Evolutionary conservation across 1,284 basidiomycete species (phyloP).

Genomic region (Macrocystidia cucumis): DNA sequence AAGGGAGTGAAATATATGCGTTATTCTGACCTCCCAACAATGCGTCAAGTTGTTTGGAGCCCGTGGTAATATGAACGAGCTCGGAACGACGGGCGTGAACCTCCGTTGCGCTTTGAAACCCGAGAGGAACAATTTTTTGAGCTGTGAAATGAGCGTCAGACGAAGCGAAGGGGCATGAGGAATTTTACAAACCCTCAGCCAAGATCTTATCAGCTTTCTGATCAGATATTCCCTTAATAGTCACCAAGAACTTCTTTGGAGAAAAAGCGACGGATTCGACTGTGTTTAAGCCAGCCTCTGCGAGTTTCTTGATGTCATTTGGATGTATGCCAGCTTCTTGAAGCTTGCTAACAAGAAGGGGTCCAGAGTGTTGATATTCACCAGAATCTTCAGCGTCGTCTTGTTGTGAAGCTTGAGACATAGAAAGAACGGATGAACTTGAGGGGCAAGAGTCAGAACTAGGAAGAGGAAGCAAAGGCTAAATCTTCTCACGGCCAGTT

Average conservation of each 20-base stretch:
- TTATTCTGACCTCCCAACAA: slow-evolving; percentile 87
- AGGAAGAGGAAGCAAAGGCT: neutral
- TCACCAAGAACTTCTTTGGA: slow-evolving; percentile 87
- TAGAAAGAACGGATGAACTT: slow-evolving; percentile 5
- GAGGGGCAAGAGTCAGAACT: slow-evolving; percentile 3
- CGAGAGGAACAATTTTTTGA: slow-evolving; percentile 93
- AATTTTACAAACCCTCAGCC: slow-evolving; percentile 84
- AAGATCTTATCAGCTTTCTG: slow-evolving; percentile 97
- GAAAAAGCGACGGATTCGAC: slow-evolving; percentile 97
- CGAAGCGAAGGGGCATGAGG: slow-evolving; percentile 27
- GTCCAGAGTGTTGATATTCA: slow-evolving; percentile 61
- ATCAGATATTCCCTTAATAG: slow-evolving; percentile 97
- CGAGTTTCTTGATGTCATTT: slow-evolving; percentile 93
- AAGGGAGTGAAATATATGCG: slow-evolving; percentile 7
- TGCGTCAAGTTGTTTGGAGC: slow-evolving; percentile 93
- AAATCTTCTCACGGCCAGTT: too few relatives aligned
- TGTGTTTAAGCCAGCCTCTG: slow-evolving; percentile 91
- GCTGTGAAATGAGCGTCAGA: slow-evolving; percentile 42
- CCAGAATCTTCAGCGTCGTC: slow-evolving; percentile 53
- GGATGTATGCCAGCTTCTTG: slow-evolving; percentile 87
- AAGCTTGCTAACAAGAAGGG: slow-evolving; percentile 78
- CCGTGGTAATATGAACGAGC: slow-evolving; percentile 95
- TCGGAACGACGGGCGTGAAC: slow-evolving; percentile 95
- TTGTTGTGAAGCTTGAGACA: slow-evolving; percentile 42
- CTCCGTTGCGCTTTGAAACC: slow-evolving; percentile 98